Conservation (phyloP, 805 yeast species). For the Maudiozyma pseudohumilis region DNA sequence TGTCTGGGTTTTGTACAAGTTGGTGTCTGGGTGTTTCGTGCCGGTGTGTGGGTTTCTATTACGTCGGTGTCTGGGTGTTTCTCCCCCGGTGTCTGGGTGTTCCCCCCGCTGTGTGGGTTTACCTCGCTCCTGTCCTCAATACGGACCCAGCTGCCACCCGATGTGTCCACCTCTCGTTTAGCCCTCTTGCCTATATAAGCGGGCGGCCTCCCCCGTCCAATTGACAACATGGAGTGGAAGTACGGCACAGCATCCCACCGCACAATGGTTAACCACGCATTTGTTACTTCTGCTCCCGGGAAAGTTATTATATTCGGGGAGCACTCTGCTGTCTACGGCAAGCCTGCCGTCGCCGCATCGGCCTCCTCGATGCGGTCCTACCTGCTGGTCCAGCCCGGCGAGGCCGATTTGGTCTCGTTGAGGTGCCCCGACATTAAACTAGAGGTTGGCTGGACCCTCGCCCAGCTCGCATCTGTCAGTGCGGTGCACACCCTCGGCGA, state of each 20-base stretch:
- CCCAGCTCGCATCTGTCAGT: not conserved
- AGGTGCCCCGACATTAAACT: slow-evolving; percentile 75
- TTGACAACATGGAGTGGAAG: too few species aligned
- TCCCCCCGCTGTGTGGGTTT: too few species aligned
- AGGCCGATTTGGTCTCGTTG: not conserved
- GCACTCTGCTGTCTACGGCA: slow-evolving; percentile 88
- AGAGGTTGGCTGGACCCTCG: slow-evolving; percentile 47
- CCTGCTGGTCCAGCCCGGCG: slow-evolving; percentile 43
- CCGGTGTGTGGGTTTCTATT: too few species aligned
- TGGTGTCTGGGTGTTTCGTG: too few species aligned
- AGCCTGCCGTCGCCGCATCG: slow-evolving; percentile 95
- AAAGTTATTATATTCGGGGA: slow-evolving; percentile 94
- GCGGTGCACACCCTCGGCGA: not conserved
- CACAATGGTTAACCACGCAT: slow-evolving; percentile 16
- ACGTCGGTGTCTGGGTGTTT: too few species aligned
- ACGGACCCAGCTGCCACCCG: too few species aligned
- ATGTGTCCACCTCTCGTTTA: too few species aligned
- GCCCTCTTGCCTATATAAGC: too few species aligned
- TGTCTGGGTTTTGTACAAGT: too few species aligned
- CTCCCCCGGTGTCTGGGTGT: too few species aligned
- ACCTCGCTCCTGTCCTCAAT: too few species aligned
- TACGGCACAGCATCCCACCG: not conserved
- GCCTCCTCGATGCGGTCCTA: slow-evolving; percentile 71
- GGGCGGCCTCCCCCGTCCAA: too few species aligned
- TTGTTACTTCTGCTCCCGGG: slow-evolving; percentile 88